phyloP scores from a whole-genome alignment of 768 basidiomycete species.

The Suillus tomentosus region DNA sequence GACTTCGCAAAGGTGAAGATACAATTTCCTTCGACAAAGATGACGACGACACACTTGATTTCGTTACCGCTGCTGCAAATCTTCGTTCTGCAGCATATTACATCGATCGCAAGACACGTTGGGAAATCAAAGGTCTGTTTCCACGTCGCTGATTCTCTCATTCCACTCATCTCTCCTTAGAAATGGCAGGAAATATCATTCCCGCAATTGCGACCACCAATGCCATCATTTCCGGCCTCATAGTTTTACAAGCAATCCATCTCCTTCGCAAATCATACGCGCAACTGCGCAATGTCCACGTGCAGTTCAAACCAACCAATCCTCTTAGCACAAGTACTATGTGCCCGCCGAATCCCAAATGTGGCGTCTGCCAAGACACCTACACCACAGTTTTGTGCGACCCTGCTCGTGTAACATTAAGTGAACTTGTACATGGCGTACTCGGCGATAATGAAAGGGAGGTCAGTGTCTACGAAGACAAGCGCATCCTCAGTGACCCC shows the following conservation, averaged over 20 bases:
- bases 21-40: constrained; percentile 95
- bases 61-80: constrained; percentile 94
- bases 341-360: constrained; percentile 70
- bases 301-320: constrained; percentile 75
- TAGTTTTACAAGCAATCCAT: constrained; percentile 90
- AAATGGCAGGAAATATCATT: constrained; percentile 99
- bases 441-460: constrained; percentile 55
- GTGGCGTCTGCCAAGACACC: constrained; percentile 85
- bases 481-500: constrained; percentile 84
- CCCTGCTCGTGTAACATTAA: constrained; percentile 63
- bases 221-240: constrained; percentile 92
- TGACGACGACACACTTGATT: constrained; percentile 95
- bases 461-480: constrained; percentile 85
- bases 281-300: constrained; percentile 71
- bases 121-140: constrained; percentile 89
- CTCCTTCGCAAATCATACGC: constrained; percentile 68
- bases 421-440: constrained; percentile 70
- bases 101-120: constrained; percentile 86
- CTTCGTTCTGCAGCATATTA: constrained; percentile 89
- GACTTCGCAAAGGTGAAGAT: constrained; percentile 64
- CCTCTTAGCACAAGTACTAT: constrained; percentile 74
- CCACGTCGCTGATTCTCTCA: neutral
- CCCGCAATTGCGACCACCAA: constrained; percentile 99
- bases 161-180: constrained; percentile 40
- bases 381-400: constrained; percentile 80